Evolutionary conservation across 1,284 basidiomycete species (phyloP).

Genomic region (Trichosporon coremiiforme): DNA sequence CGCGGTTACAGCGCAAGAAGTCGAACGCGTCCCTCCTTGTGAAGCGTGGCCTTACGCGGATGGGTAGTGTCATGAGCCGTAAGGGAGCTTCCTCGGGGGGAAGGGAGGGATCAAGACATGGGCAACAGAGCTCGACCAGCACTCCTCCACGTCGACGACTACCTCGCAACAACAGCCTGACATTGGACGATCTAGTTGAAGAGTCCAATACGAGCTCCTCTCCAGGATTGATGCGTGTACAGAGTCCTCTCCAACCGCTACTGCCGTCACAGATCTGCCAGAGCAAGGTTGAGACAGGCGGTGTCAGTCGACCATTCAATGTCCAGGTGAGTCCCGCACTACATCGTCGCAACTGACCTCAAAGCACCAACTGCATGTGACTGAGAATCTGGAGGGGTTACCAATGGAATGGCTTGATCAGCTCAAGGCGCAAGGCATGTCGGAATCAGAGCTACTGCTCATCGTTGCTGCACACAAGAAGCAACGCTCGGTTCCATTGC

Average conservation of each 20-base stretch:
- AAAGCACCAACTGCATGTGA: conserved; percentile 54
- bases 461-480: conserved; percentile 40
- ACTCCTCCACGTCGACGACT: neutral
- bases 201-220: neutral
- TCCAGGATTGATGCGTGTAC: neutral
- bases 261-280: conserved; percentile 17
- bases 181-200: conserved; percentile 21
- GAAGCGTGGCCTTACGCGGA: conserved; percentile 36
- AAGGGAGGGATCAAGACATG: conserved; percentile 9
- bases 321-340: conserved; percentile 40
- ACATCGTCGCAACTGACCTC: neutral
- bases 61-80: conserved; percentile 42
- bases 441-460: conserved; percentile 45
- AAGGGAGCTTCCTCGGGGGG: neutral
- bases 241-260: conserved; percentile 14
- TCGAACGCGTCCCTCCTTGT: conserved; percentile 37
- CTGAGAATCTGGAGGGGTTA: conserved; percentile 43
- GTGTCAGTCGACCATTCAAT: conserved; percentile 49
- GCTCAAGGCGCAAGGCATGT: conserved; percentile 46
- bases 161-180: neutral
- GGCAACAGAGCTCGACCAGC: neutral
- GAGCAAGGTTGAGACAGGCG: conserved; percentile 18
- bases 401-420: conserved; percentile 45
- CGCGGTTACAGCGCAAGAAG: conserved; percentile 30
- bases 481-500: conserved; percentile 25